Evolutionary conservation across 2,329 filamentous ascomycete species (phyloP).

Genomic region (Tolypocladium pustulatum): DNA sequence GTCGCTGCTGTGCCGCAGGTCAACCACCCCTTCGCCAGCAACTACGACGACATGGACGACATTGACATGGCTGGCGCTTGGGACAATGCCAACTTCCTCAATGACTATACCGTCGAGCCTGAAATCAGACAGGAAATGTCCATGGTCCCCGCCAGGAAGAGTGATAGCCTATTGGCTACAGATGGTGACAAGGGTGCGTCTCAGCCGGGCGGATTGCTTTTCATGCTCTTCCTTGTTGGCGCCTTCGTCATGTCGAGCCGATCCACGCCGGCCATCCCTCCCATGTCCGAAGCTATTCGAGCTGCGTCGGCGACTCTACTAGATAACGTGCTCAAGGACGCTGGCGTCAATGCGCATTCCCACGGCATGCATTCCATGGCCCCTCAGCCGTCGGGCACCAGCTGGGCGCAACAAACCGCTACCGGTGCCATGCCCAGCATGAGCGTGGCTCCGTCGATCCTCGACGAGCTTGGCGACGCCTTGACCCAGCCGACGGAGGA

Average conservation of each 20-base stretch:
- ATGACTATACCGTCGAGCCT: slow-evolving; percentile 55
- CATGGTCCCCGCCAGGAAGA: slow-evolving; percentile 43
- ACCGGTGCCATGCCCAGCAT: slow-evolving; percentile 34
- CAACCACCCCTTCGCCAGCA: slow-evolving; percentile 54
- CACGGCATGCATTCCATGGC: slow-evolving; percentile 33
- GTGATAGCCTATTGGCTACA: slow-evolving; percentile 19
- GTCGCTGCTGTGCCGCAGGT: slow-evolving; percentile 23
- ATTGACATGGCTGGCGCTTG: slow-evolving; percentile 73
- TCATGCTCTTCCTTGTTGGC: slow-evolving; percentile 93
- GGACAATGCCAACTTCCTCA: slow-evolving; percentile 65
- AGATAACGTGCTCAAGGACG: slow-evolving; percentile 73
- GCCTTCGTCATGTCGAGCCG: slow-evolving; percentile 90
- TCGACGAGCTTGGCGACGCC: slow-evolving; percentile 56
- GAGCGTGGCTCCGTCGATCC: slow-evolving; percentile 43
- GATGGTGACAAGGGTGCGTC: slow-evolving; percentile 56
- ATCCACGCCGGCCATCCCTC: slow-evolving; percentile 60
- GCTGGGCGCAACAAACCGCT: slow-evolving; percentile 31
- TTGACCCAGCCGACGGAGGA: slow-evolving; percentile 69
- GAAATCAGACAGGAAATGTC: slow-evolving; percentile 51
- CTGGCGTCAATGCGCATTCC: slow-evolving; percentile 43
- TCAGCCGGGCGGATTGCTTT: slow-evolving; percentile 67
- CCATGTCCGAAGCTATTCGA: slow-evolving; percentile 71
- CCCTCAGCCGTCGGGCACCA: slow-evolving; percentile 40
- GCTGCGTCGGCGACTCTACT: slow-evolving; percentile 68
- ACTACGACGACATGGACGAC: slow-evolving; percentile 74